Base-by-base conservation (phyloP, 1,284 basidiomycete species). In the Kwoniella shivajii region DNA sequence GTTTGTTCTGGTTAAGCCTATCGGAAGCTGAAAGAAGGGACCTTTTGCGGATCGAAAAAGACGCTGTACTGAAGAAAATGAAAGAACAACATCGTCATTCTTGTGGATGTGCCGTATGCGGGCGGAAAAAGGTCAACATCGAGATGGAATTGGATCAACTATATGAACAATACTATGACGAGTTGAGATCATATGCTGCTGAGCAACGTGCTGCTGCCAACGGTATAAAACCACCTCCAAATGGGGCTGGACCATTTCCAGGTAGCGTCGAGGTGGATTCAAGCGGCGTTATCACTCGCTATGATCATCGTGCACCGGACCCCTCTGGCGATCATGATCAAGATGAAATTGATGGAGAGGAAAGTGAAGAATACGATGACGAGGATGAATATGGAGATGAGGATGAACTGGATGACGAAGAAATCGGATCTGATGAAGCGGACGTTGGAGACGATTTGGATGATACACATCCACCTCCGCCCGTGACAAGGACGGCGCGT, bases 81-180 rank as follows among this genome's bases (percentile, higher is more conserved):
- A 97, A 97, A 83, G 95, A 96, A 78, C 92, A 96, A 82, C 93
- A 96, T 84, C 91, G 90, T 74, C 92, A 96, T 76, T 88, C 86
- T 62, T 99, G 95, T 77, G 87, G 86, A 64, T 99, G 95, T 80
- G 93, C 92, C 20, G 94, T 99, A 33, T 99, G 95, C 79, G 92
- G 92, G 37, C 83, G 95, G 73, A 99, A 99, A 84, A 88, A 92
- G 88, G 90, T 88, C 81, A 93, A 94, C 69, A 98, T 99, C 81
- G 96, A 98, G 83, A 90, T 92, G 81, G 95, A 99, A 83, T 87
- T 99, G 78, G 92, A 97, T 83, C 90, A 93, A 82, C 87, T 98
- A 80, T 98, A 99, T 84, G 92, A 96, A 84, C 91, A 92, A 82
- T 99, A 99, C 85, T 98, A 98, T 85, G 91, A 96, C 79, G 94